These are phyloP conservation scores for Myriosclerotinia scirpicola DNA, from an alignment of 2,329 filamentous ascomycete genomes.

Conservation along the genomic window DNA sequence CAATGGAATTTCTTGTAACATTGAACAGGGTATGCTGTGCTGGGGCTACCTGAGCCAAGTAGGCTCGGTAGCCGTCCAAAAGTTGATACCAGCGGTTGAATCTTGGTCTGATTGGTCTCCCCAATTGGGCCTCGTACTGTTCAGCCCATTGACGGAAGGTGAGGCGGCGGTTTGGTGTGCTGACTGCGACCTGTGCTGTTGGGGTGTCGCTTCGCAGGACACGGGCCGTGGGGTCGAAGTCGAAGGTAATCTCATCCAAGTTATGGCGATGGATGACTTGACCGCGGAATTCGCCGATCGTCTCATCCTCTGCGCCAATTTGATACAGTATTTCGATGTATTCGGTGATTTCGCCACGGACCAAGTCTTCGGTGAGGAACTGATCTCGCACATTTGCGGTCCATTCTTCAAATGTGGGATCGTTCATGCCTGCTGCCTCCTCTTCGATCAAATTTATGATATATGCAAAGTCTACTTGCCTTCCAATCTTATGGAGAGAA, in stretches of 20 bases:
- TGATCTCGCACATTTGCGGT: neutral
- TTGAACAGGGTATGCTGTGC: neutral
- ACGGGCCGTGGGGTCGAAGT: neutral
- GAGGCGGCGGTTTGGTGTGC: neutral
- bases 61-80: neutral
- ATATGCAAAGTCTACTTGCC: rapidly evolving
- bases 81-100: neutral
- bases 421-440: neutral
- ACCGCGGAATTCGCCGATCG: neutral
- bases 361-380: neutral
- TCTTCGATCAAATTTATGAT: neutral
- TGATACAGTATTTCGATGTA: neutral
- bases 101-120: rapidly evolving
- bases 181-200: neutral
- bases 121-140: neutral
- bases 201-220: rapidly evolving
- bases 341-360: neutral
- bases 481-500: neutral
- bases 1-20: neutral
- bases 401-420: neutral
- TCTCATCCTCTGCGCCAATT: neutral
- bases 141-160: neutral
- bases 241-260: neutral
- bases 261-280: rapidly evolving
- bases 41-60: neutral